phyloP scores from a whole-genome alignment of 1,284 basidiomycete genomes.

The Lignosus rhinocerotis region DNA sequence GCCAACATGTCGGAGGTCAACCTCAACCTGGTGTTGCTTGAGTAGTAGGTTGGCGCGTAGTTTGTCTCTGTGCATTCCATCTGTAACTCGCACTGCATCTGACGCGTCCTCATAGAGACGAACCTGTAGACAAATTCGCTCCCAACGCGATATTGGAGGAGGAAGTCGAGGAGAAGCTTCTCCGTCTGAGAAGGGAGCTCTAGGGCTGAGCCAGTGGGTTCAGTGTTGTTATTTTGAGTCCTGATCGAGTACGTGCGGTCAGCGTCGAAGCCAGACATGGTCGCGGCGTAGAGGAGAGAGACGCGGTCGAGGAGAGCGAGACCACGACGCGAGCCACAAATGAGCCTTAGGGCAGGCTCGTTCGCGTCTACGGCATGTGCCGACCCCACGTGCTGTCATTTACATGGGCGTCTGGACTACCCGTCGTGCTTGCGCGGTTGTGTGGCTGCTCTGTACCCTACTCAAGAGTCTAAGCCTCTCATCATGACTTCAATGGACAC shows the following conservation, averaged over 20 bases:
- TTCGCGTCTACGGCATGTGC: constrained; percentile 27
- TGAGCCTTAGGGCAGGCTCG: constrained; percentile 33
- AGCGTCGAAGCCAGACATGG: constrained; percentile 71
- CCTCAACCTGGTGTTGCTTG: constrained; percentile 90
- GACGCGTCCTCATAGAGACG: constrained; percentile 13
- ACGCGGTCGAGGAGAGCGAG: constrained; percentile 10
- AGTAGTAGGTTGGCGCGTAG: constrained; percentile 87
- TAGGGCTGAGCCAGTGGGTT: constrained; percentile 44
- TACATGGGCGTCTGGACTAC: constrained; percentile 20
- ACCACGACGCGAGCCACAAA: constrained; percentile 13
- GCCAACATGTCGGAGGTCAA: constrained; percentile 88
- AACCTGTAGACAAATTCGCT: constrained; percentile 89
- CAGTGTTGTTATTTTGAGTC: constrained; percentile 60
- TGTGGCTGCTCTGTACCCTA: constrained; percentile 42
- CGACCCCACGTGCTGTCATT: constrained; percentile 41
- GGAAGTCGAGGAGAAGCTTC: constrained; percentile 79
- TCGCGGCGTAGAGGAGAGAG: constrained; percentile 3
- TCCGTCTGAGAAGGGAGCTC: constrained; percentile 82
- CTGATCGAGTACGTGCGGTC: constrained; percentile 80
- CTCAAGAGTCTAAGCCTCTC: background rate
- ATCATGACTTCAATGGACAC: constrained; percentile 75
- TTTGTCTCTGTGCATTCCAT: constrained; percentile 65
- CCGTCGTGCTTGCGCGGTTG: constrained; percentile 39
- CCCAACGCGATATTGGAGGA: constrained; percentile 84
- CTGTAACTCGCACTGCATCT: background rate